phyloP scores from a whole-genome alignment of 2,329 filamentous ascomycete species.

The Ceratocystis variospora region DNA sequence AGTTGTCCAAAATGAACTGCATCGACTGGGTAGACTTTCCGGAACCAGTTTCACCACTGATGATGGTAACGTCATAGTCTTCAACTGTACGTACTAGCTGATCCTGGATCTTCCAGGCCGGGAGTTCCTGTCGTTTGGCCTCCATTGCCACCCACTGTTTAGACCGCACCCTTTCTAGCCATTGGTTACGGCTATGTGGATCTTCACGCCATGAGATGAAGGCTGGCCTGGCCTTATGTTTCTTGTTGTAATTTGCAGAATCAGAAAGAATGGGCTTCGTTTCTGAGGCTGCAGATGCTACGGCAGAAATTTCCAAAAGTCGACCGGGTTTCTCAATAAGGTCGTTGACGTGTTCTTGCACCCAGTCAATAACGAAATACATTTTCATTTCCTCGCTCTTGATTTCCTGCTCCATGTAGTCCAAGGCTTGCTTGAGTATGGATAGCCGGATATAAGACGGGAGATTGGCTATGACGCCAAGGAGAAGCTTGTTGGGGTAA shows the following conservation, averaged over 20 bases:
- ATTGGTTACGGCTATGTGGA: conserved; percentile 47
- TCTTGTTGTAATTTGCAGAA: conserved; percentile 23
- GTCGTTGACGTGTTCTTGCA: conserved; percentile 68
- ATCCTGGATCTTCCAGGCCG: conserved; percentile 75
- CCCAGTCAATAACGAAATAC: conserved; percentile 80
- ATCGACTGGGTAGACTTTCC: conserved; percentile 57
- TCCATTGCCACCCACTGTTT: conserved; percentile 60
- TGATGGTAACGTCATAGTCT: conserved; percentile 72
- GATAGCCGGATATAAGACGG: conserved; percentile 91
- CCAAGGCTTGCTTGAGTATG: conserved; percentile 62
- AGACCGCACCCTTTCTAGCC: conserved; percentile 46
- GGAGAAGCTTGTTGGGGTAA: conserved; percentile 59
- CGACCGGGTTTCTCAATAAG: conserved; percentile 76
- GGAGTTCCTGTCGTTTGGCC: conserved; percentile 55
- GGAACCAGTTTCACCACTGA: conserved; percentile 22
- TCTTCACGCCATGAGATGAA: conserved; percentile 26
- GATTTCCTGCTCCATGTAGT: conserved; percentile 55
- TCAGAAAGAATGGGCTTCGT: conserved; percentile 23
- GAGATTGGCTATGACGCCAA: conserved; percentile 56
- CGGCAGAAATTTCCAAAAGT: conserved; percentile 70
- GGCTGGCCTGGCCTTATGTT: conserved; percentile 13
- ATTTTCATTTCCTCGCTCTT: conserved; percentile 77
- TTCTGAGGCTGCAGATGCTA: conserved; percentile 52
- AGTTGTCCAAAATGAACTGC: conserved; percentile 85
- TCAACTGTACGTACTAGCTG: conserved; percentile 63